These are phyloP conservation scores for Circinella minor DNA, from an alignment of 371 early-diverging fungal genomes.

Conservation along the genomic window DNA sequence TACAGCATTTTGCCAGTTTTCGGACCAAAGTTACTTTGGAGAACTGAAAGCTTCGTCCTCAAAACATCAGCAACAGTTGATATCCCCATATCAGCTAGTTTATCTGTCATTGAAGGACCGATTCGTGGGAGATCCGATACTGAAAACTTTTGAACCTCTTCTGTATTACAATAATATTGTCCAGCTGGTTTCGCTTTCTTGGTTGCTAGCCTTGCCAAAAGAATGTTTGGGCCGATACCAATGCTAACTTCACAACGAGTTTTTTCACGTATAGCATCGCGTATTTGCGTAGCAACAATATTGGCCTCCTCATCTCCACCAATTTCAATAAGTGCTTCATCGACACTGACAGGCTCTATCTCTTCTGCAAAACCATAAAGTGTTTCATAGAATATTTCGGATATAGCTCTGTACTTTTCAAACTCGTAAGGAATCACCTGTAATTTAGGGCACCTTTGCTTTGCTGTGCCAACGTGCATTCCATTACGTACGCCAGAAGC, in stretches of 20 bases:
- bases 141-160: conserved; percentile 36
- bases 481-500: conserved; percentile 75
- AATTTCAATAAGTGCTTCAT: conserved; percentile 81
- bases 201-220: conserved; percentile 82
- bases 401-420: conserved; percentile 74
- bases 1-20: conserved; percentile 73
- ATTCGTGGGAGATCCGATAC: conserved; percentile 53
- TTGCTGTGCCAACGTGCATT: conserved; percentile 64
- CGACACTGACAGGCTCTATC: conserved; percentile 82
- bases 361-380: conserved; percentile 68
- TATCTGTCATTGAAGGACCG: conserved; percentile 50
- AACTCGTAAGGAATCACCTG: conserved; percentile 78
- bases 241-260: conserved; percentile 77
- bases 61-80: conserved; percentile 60
- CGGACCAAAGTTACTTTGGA: conserved; percentile 71
- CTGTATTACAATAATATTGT: conserved; percentile 45
- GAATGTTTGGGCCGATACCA: conserved; percentile 76
- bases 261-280: conserved; percentile 44
- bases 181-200: conserved; percentile 85
- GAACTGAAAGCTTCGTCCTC: conserved; percentile 28
- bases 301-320: conserved; percentile 19
- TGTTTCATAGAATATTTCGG: conserved; percentile 72
- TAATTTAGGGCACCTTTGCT: conserved; percentile 65
- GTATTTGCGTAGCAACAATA: conserved; percentile 30
- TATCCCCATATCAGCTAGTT: conserved; percentile 49